Percentiles rank a stretch among this genome's conserved stretches.
Conservation (phyloP, 2,329 filamentous ascomycete species). For the Microascus cirrosus region DNA sequence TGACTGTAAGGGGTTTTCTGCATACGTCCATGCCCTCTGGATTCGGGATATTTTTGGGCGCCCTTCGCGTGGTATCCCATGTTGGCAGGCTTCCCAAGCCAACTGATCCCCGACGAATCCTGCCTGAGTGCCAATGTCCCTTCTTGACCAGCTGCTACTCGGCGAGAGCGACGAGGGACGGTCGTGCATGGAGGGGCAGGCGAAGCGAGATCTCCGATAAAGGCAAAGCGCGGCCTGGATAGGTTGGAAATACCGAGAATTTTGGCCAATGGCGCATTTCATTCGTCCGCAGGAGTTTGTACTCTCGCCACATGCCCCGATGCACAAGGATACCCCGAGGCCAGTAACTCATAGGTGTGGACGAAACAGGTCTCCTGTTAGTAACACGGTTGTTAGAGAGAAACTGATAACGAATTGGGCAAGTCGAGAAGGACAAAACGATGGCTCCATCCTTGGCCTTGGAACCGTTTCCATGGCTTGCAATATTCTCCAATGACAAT, state of each 20-base stretch:
- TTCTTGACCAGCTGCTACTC: neutral
- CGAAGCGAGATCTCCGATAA: neutral
- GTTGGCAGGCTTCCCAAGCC: neutral
- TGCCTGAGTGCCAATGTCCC: neutral
- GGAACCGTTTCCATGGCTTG: neutral
- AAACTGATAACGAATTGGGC: neutral
- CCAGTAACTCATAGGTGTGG: neutral
- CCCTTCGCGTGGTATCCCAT: neutral
- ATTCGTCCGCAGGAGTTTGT: neutral
- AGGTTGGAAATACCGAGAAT: constrained; percentile 2
- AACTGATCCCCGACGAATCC: neutral
- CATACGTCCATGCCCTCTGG: neutral
- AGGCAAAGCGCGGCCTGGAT: neutral
- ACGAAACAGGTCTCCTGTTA: neutral
- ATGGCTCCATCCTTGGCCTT: neutral
- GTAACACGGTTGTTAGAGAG: neutral
- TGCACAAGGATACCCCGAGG: neutral
- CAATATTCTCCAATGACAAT: constrained; percentile 3
- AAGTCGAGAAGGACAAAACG: neutral
- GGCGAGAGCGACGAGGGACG: neutral
- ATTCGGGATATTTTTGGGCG: neutral
- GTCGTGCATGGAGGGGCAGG: neutral
- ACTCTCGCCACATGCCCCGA: neutral
- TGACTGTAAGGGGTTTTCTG: neutral
- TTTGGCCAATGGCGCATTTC: neutral